Evolutionary conservation across 1,284 basidiomycete genomes (phyloP).

Genomic region (Ceratobasidium papillatum): DNA sequence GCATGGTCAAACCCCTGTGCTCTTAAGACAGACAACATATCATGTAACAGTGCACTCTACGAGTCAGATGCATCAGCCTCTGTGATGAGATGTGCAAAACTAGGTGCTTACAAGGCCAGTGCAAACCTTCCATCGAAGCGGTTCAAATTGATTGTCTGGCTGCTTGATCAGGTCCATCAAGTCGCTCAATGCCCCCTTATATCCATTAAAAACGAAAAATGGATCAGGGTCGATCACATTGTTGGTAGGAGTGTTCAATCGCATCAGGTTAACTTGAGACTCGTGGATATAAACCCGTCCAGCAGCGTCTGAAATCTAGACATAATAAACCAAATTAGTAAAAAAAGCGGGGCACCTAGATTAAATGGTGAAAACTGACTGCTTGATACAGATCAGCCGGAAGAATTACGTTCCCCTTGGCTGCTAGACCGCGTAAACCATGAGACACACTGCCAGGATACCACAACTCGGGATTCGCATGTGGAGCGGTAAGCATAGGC

Average conservation of each 20-base stretch:
- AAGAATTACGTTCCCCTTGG: not conserved
- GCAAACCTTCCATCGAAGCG: not conserved
- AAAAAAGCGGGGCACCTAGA: too few relatives aligned
- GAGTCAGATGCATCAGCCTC: not conserved
- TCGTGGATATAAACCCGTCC: slow-evolving; percentile 9
- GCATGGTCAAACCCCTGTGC: not conserved
- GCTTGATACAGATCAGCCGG: slow-evolving; percentile 18
- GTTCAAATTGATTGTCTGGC: not conserved
- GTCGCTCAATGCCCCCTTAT: not conserved
- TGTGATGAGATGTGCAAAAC: not conserved
- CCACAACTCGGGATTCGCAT: not conserved
- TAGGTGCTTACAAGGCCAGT: not conserved
- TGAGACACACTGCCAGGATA: slow-evolving; percentile 10
- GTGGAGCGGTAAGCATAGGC: slow-evolving; percentile 22
- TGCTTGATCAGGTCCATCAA: not conserved
- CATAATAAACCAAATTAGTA: not conserved
- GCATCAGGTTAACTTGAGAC: not conserved
- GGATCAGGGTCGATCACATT: not conserved
- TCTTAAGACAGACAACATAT: not conserved
- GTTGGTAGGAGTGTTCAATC: not conserved
- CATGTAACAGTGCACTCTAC: not conserved
- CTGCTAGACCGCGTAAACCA: not conserved
- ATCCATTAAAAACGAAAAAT: slow-evolving; percentile 6
- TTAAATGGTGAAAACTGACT: not conserved
- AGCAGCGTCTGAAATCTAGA: slow-evolving; percentile 8